phyloP scores from a whole-genome alignment of 805 yeast species.

The Wickerhamiella kazuoi region DNA sequence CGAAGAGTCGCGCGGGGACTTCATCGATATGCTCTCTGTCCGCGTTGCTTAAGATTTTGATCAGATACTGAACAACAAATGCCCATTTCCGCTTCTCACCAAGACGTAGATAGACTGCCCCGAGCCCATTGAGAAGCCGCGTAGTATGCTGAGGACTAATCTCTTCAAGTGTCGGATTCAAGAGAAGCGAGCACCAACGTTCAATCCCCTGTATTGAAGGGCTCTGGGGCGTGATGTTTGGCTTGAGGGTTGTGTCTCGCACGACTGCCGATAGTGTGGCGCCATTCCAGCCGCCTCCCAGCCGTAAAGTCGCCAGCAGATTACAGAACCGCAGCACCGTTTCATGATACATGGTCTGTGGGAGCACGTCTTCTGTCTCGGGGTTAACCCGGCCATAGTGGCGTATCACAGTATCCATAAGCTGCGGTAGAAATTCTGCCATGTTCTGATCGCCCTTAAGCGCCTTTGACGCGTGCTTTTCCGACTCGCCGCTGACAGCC shows the following conservation, averaged over 20 bases:
- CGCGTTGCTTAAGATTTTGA: slow-evolving; percentile 18
- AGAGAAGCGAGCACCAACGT: slow-evolving; percentile 29
- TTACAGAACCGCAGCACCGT: slow-evolving; percentile 45
- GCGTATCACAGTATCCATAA: slow-evolving; percentile 19
- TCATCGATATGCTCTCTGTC: not conserved
- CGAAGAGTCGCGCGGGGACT: slow-evolving; percentile 20
- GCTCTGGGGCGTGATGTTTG: slow-evolving; percentile 12
- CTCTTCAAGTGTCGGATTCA: slow-evolving; percentile 28
- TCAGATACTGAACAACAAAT: slow-evolving; percentile 46
- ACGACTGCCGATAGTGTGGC: slow-evolving; percentile 30
- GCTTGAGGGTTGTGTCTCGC: slow-evolving; percentile 20
- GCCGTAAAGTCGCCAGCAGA: slow-evolving; percentile 35
- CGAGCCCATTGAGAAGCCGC: slow-evolving; percentile 45
- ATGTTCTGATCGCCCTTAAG: slow-evolving; percentile 6
- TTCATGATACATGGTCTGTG: slow-evolving; percentile 65
- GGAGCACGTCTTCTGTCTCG: slow-evolving; percentile 51
- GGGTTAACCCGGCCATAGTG: slow-evolving; percentile 6
- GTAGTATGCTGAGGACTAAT: slow-evolving; percentile 38
- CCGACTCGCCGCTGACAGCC: slow-evolving; percentile 7
- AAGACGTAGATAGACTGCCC: slow-evolving; percentile 43
- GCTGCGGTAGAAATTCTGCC: slow-evolving; percentile 13
- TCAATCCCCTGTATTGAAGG: slow-evolving; percentile 29
- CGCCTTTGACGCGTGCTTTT: slow-evolving; percentile 1
- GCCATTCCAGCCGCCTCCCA: slow-evolving; percentile 32
- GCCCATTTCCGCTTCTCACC: slow-evolving; percentile 51